Evolutionary conservation across 805 yeast genomes (phyloP), one percentile per base, ranked within the genome.

Genomic region (Kodamaea restingae): DNA sequence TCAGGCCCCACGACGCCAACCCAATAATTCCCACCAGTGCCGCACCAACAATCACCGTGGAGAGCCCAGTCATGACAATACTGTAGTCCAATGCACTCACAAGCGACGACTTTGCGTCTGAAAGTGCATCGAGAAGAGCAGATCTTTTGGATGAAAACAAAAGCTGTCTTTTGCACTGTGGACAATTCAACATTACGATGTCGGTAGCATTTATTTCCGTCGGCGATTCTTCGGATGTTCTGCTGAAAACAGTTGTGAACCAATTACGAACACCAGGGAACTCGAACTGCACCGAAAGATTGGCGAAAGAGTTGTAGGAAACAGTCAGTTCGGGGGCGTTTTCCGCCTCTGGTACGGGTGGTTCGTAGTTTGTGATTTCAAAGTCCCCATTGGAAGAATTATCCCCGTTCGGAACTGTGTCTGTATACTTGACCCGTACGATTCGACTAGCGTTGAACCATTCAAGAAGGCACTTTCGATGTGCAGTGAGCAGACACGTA

Each of bases 1-100:
- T 60, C 18, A 65, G 44, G 2, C 73, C 72, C 38, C 63, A 55
- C 1, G 66, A 50, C 1, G 71, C 60, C 9, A 68, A 46, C 2
- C 65, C 70, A 21, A 67, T 55, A 42, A 63, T 63, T 0, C 70
- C 67, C 60, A 65, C 55, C 7, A 69, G 59, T 4, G 64, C 48
- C 1, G 67, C 48, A 2, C 73, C 73, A 2, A 72, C 61, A 7
- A 60, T 54, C 2, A 71, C 71, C 3, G 70, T 63, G 2, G 69
- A 50, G n/a, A 67, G 14, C 2, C 63, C 68, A n/a, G 65, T 35
- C 36, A 61, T 51, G 4, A 66, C 34, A 7, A 60, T 58, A 7
- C 66, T 55, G 44, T 55, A 60, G 42, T 60, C 64, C 4, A 60
- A 45, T 5, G 56, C 35, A 32, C 54, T 48, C 1, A 52, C 39